phyloP scores from a whole-genome alignment of 2,329 filamentous ascomycete genomes.

The Aspergillus sp. region DNA sequence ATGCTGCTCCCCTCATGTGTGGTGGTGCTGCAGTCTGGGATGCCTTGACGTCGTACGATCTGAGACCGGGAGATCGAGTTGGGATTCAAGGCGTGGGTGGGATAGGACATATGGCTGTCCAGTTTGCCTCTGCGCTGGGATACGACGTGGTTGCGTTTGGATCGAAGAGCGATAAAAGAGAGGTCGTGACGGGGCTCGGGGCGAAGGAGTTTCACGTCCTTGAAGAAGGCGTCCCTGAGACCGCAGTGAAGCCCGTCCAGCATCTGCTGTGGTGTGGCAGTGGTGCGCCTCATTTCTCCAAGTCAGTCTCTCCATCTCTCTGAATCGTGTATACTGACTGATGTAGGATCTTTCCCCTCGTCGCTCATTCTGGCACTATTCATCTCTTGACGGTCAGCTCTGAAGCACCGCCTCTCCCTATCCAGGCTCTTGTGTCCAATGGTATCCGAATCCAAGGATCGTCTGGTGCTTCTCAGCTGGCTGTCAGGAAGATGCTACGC shows the following conservation, averaged over 20 bases:
- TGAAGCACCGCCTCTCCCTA: slow-evolving; percentile 14
- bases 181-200: slow-evolving; percentile 41
- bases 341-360: slow-evolving; percentile 9
- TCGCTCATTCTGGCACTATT: slow-evolving; percentile 18
- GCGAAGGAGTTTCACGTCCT: slow-evolving; percentile 57
- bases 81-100: slow-evolving; percentile 8
- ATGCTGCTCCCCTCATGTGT: slow-evolving; percentile 10
- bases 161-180: slow-evolving; percentile 7
- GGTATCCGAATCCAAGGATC: slow-evolving; percentile 59
- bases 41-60: slow-evolving; percentile 4
- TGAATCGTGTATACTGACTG: not conserved
- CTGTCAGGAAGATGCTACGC: slow-evolving; percentile 59
- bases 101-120: slow-evolving; percentile 17
- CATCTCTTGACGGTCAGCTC: slow-evolving; percentile 19
- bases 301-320: not conserved
- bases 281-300: slow-evolving; percentile 3
- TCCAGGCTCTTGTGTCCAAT: slow-evolving; percentile 48
- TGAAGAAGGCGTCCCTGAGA: not conserved
- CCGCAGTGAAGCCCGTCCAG: slow-evolving; percentile 1
- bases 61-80: slow-evolving; percentile 6
- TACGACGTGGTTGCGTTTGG: slow-evolving; percentile 42
- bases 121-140: slow-evolving; percentile 63
- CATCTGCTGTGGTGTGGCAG: slow-evolving; percentile 7
- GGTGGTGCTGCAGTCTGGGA: slow-evolving; percentile 7
- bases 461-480: slow-evolving; percentile 57